Conservation (phyloP, 1,284 basidiomycete genomes). For the Veloporphyrellus conicus region DNA sequence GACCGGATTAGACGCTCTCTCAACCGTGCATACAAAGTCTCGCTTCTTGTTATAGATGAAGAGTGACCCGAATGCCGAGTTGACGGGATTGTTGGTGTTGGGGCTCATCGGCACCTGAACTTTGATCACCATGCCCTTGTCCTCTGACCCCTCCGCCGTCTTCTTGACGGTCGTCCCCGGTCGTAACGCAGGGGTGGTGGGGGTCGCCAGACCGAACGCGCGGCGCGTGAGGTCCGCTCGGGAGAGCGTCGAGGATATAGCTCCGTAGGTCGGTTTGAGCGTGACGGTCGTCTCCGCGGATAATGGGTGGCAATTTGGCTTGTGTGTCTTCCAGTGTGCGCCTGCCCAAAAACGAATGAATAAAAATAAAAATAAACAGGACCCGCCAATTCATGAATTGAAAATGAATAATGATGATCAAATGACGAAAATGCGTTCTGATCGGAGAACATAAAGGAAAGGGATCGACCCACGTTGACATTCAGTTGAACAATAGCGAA, state of each 20-base stretch:
- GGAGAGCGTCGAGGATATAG: conserved; percentile 27
- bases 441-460: not conserved
- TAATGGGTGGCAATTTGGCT: conserved; percentile 45
- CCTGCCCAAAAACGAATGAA: conserved; percentile 33
- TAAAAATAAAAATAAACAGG: no score
- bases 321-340: conserved; percentile 48
- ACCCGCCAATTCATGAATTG: not conserved
- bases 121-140: conserved; percentile 51
- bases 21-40: conserved; percentile 45
- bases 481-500: conserved; percentile 48
- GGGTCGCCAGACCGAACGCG: conserved; percentile 31
- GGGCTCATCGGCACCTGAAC: conserved; percentile 42
- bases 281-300: conserved; percentile 39
- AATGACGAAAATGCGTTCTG: not conserved
- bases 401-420: not conserved
- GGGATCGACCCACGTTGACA: conserved; percentile 46
- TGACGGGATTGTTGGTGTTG: not conserved
- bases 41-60: conserved; percentile 51
- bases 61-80: conserved; percentile 26
- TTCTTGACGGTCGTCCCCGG: not conserved
- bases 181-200: not conserved
- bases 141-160: conserved; percentile 8
- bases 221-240: conserved; percentile 33
- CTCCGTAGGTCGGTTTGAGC: conserved; percentile 43
- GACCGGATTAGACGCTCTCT: conserved; percentile 31